Conservation (phyloP, 805 yeast genomes). For the Teunomyces barrocoloradensis region DNA sequence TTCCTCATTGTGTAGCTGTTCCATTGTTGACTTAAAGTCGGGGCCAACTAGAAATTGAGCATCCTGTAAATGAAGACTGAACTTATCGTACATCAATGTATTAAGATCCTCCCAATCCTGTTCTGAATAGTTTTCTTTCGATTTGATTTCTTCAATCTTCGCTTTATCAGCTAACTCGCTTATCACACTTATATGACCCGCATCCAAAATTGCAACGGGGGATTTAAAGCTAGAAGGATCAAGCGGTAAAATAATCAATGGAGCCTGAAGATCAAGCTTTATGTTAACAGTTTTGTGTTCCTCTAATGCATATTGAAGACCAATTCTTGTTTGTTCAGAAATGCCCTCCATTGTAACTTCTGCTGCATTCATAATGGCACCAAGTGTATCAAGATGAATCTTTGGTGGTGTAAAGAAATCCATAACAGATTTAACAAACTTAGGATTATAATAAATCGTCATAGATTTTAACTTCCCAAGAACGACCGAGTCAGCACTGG, state of each 20-base stretch:
- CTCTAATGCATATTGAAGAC: slow-evolving; percentile 88
- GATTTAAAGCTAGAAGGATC: slow-evolving; percentile 77
- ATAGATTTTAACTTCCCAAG: slow-evolving; percentile 76
- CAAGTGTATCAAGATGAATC: slow-evolving; percentile 81
- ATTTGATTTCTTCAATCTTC: slow-evolving; percentile 65
- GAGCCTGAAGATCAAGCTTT: slow-evolving; percentile 89
- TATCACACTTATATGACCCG: slow-evolving; percentile 85
- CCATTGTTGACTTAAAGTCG: slow-evolving; percentile 71
- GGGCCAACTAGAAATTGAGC: slow-evolving; percentile 90
- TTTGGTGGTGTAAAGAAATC: slow-evolving; percentile 84
- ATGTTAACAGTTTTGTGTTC: slow-evolving; percentile 90
- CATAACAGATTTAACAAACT: slow-evolving; percentile 70
- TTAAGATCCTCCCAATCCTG: slow-evolving; percentile 77
- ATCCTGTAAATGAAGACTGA: slow-evolving; percentile 70
- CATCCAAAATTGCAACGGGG: slow-evolving; percentile 89
- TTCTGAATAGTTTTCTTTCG: slow-evolving; percentile 53
- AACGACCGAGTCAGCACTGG: slow-evolving; percentile 75
- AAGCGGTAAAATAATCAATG: slow-evolving; percentile 81
- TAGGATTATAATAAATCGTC: slow-evolving; percentile 87
- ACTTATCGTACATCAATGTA: slow-evolving; percentile 86
- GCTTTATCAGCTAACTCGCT: slow-evolving; percentile 78
- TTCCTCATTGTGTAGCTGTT: slow-evolving; percentile 53
- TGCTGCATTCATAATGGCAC: slow-evolving; percentile 90
- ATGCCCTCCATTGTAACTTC: slow-evolving; percentile 91
- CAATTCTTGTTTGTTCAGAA: slow-evolving; percentile 84